These are phyloP conservation scores for Vaccinium vitisidaea DNA, from an alignment of 148 eudicot species.

Conservation along the genomic window DNA sequence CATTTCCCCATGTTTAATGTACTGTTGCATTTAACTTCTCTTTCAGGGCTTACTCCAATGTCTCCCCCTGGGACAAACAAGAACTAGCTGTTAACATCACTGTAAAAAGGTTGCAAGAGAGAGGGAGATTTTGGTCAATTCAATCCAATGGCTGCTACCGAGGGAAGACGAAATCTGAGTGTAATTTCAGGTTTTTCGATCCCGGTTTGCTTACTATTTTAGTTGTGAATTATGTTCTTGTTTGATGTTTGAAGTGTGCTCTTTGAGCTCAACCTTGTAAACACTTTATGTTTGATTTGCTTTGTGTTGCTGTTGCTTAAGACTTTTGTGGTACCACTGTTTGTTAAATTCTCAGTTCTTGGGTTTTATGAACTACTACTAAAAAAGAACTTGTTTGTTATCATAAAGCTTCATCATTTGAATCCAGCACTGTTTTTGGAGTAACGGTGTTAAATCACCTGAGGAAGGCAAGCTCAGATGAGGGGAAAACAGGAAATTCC, in stretches of 20 bases:
- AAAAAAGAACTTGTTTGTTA: constrained; percentile 4
- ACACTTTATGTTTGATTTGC: constrained; percentile 28
- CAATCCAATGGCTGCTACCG: constrained; percentile 44
- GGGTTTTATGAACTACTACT: constrained; percentile 5
- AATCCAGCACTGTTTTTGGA: constrained; percentile 13
- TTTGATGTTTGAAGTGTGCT: constrained; percentile 35
- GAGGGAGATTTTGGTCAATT: constrained; percentile 30
- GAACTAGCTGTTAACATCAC: neutral
- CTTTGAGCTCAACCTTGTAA: constrained; percentile 33
- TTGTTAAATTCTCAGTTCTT: neutral
- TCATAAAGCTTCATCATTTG: neutral
- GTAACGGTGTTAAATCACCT: neutral
- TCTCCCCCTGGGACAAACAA: neutral
- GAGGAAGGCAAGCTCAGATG: constrained; percentile 4
- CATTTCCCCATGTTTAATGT: neutral
- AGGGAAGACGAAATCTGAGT: constrained; percentile 53
- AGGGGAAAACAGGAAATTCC: constrained; percentile 5
- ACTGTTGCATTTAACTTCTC: constrained; percentile 13
- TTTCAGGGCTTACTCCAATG: constrained; percentile 21
- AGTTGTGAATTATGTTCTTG: constrained; percentile 21
- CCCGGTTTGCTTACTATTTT: constrained; percentile 32
- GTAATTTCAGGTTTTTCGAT: constrained; percentile 49
- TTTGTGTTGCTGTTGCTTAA: constrained; percentile 28
- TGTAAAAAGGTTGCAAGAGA: neutral
- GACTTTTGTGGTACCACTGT: constrained; percentile 28